Conservation (phyloP, 2,329 filamentous ascomycete species). For the Fusarium annulatum region DNA sequence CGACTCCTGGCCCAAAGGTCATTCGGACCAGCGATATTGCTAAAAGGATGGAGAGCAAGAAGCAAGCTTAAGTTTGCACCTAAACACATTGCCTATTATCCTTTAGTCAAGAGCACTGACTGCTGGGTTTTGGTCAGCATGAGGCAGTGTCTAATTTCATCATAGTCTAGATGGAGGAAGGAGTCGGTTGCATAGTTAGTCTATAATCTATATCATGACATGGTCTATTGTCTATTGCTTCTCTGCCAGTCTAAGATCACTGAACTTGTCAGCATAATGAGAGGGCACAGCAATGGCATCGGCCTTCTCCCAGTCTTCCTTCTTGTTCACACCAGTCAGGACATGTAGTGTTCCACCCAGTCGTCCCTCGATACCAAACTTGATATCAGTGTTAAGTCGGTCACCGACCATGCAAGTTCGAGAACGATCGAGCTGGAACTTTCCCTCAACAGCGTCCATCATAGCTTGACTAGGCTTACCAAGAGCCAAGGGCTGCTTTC, state of each 20-base stretch:
- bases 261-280: conserved; percentile 86
- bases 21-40: conserved; percentile 63
- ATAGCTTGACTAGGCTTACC: conserved; percentile 98
- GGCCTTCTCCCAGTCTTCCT: conserved; percentile 81
- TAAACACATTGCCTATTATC: background rate
- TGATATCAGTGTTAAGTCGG: conserved; percentile 92
- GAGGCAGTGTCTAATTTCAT: background rate
- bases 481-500: conserved; percentile 77
- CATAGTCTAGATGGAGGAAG: background rate
- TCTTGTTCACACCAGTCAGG: conserved; percentile 87
- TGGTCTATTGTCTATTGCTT: conserved; percentile 32
- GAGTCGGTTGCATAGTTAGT: conserved; percentile 18
- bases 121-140: background rate
- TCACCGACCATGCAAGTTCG: conserved; percentile 97
- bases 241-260: conserved; percentile 69
- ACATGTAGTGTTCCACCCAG: conserved; percentile 93
- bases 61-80: conserved; percentile 31
- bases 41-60: conserved; percentile 57
- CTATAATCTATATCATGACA: conserved; percentile 31
- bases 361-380: conserved; percentile 90
- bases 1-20: conserved; percentile 57
- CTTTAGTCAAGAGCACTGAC: background rate
- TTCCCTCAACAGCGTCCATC: conserved; percentile 99
- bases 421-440: conserved; percentile 86
- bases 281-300: conserved; percentile 77